Percentiles rank a stretch among this genome's conserved stretches.
Conservation (phyloP, 768 basidiomycete species). For the Tricholoma matsutake region DNA sequence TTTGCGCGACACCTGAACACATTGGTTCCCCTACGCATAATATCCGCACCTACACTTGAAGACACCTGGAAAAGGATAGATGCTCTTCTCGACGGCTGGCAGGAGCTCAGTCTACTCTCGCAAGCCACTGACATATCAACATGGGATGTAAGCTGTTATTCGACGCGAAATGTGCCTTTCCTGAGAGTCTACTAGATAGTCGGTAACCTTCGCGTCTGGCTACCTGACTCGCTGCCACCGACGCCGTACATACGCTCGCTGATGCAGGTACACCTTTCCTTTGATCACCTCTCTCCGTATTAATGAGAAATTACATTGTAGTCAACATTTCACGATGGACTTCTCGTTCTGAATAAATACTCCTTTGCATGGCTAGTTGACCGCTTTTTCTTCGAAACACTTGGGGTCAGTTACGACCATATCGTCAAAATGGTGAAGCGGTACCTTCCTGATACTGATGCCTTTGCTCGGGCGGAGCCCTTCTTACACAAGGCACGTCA, state of each 20-base stretch:
- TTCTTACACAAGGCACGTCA: slow-evolving; percentile 39
- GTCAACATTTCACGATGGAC: slow-evolving; percentile 58
- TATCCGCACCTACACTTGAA: slow-evolving; percentile 46
- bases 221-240: slow-evolving; percentile 34
- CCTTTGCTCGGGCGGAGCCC: slow-evolving; percentile 40
- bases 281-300: background rate
- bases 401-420: slow-evolving; percentile 51
- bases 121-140: slow-evolving; percentile 41
- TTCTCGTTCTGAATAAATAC: slow-evolving; percentile 50
- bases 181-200: slow-evolving; percentile 31
- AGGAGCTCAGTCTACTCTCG: slow-evolving; percentile 48
- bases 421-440: slow-evolving; percentile 37
- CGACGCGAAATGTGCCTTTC: background rate
- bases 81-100: slow-evolving; percentile 51
- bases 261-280: slow-evolving; percentile 46
- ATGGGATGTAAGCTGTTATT: slow-evolving; percentile 54
- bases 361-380: slow-evolving; percentile 55
- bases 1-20: slow-evolving; percentile 66
- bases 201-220: slow-evolving; percentile 51
- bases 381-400: slow-evolving; percentile 60
- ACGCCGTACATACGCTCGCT: slow-evolving; percentile 62
- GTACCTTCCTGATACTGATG: slow-evolving; percentile 30
- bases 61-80: slow-evolving; percentile 51
- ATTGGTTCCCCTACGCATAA: slow-evolving; percentile 63
- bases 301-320: slow-evolving; percentile 22